Evolutionary conservation across 106 monocot species (phyloP), one percentile per base, ranked within the genome.

Genomic region (Vanilla planifolia): DNA sequence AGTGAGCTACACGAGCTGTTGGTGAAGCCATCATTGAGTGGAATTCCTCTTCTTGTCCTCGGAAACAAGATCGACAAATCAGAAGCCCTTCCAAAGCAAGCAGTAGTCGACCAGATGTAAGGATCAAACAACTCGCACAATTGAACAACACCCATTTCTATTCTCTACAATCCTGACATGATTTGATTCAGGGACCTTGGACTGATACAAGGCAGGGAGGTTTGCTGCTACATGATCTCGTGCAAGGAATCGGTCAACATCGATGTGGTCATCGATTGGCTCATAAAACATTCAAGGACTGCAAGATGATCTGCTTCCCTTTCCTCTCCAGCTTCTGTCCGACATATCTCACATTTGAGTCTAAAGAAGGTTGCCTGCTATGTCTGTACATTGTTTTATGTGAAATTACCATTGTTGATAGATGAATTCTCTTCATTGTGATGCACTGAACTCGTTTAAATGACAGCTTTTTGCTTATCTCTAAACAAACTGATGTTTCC

Each of bases 61-160:
- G 94, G 94, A 19, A 95, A 95, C 42, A 95, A 95, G 53, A 86
- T 95, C 28, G 94, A 95, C 66, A 95, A 81, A 67, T 95, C 94
- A 9, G 94, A 95, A 84, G 89, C 89, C 55, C 74, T 95, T 51
- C 77, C 89, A 20, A 71, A 86, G 71, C 94, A 83, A 55, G 89
- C 83, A 20, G 52, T 95, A 63, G 83, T 80, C 66, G 89, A 95
- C 33, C 86, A 89, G 45, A 74, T 95, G 94, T 95, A 45, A 80
- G 94, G 77, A 56, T 35, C 11, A 33, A 20, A n/a, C n/a, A n/a
- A n/a, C n/a, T n/a, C n/a, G n/a, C n/a, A n/a, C n/a, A n/a, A n/a
- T n/a, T n/a, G n/a, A n/a, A n/a, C n/a, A n/a, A n/a, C n/a, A n/a
- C n/a, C n/a, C n/a, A n/a, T n/a, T n/a, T n/a, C n/a, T n/a, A n/a